Percentiles rank a stretch among this genome's conserved stretches.
phyloP scores from a whole-genome alignment of 371 early-diverging fungal species.

The Saksenaea vasiformis region DNA sequence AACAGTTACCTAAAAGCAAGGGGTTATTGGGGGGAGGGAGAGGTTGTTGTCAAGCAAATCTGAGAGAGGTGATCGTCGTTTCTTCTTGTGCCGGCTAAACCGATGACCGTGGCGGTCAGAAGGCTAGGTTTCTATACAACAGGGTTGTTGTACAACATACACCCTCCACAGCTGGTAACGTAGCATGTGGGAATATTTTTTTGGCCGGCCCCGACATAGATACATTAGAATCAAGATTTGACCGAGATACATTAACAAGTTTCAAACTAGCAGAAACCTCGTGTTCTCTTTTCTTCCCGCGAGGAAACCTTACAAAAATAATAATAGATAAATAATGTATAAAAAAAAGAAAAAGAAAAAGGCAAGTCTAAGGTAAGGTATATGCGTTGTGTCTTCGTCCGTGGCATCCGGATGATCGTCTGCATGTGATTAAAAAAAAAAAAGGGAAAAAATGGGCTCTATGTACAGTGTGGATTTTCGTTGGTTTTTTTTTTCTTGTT shows the following conservation, averaged over 20 bases:
- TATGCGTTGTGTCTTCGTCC: neutral
- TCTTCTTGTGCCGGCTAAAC: neutral
- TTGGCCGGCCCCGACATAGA: neutral
- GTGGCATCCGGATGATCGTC: slow-evolving; percentile 1
- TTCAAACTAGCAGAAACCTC: neutral
- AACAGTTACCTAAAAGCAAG: too few relatives aligned
- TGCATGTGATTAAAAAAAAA: neutral
- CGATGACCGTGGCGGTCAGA: neutral
- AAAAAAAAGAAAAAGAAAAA: too few relatives aligned
- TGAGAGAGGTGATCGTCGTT: too few relatives aligned
- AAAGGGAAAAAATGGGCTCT: neutral
- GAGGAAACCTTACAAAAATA: neutral
- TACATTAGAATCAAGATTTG: too few relatives aligned
- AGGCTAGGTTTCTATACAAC: too few relatives aligned
- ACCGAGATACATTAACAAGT: too few relatives aligned
- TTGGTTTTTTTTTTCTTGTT: neutral
- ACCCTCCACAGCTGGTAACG: slow-evolving; percentile 3
- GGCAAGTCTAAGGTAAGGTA: neutral
- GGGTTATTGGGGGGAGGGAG: too few relatives aligned
- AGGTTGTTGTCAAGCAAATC: too few relatives aligned
- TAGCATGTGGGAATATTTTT: neutral
- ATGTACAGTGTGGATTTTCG: neutral
- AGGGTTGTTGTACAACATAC: neutral
- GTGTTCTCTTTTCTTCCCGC: neutral
- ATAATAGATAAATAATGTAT: neutral